Base-by-base conservation (phyloP, 2,329 filamentous ascomycete genomes). In the Talaromyces amestolkiae region DNA sequence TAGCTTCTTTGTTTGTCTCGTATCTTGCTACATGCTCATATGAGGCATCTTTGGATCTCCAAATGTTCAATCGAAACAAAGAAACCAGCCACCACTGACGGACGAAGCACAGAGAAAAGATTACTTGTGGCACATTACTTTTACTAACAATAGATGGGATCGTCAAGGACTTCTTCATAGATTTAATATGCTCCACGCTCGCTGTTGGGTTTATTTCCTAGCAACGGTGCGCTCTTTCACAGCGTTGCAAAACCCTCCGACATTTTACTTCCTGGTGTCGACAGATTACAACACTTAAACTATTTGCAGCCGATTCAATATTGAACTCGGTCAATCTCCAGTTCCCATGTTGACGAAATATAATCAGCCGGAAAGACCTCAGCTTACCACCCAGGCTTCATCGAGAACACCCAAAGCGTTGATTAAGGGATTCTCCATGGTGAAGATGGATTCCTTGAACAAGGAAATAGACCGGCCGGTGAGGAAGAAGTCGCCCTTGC, bases 1-100 rank as follows among this genome's bases (percentile, higher is more conserved):
- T 49, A 60, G 58, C 58, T 22, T 41, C n/a, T 60, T 60, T 60
- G n/a, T n/a, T 35, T 19, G 19, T 33, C 31, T 54, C 51, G n/a
- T 19, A 54, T 19, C 27, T 53, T 27, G 31, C 31, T 35, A 35
- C 31, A n/a, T 11, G 19, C 51, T 22, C 11, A 10, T n/a, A 22
- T 7, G 51, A 37, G 31, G 51, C 51, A 22, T 37, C 4, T 54
- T n/a, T 19, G 17, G 6, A 8, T 31, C 17, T 35, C 5, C 8
- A 35, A 6, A 19, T 22, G 51, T 54, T 19, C 31, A 11, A n/a
- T 5, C 51, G 31, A 9, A 19, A 35, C n/a, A 54, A 54, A 54
- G 51, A 37, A 19, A 2, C 17, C 11, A 7, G 8, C 24, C 47
- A 33, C 6, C 2, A 7, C 11, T 37, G 35, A 13, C 22, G 37